Percentiles rank a stretch among this genome's conserved stretches.
Conservation (phyloP, 2,329 filamentous ascomycete species). For the Ceratocystis smalleyi region DNA sequence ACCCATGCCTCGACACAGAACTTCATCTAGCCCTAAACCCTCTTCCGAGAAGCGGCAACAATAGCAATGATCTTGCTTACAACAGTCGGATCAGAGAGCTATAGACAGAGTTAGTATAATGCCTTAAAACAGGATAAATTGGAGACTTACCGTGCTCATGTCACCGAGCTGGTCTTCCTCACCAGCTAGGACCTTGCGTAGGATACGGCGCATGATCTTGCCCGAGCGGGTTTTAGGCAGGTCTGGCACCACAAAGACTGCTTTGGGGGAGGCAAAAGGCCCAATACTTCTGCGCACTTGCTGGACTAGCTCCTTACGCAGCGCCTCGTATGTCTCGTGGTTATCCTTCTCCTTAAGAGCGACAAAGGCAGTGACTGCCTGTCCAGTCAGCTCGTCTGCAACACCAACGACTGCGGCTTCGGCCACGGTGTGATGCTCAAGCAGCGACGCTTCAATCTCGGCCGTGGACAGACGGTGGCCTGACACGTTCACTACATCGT, state of each 20-base stretch:
- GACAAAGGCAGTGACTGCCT: constrained; percentile 95
- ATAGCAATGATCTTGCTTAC: constrained; percentile 77
- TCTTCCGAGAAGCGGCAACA: constrained; percentile 50
- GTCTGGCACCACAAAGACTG: constrained; percentile 78
- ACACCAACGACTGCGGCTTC: constrained; percentile 94
- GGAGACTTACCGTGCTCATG: constrained; percentile 79
- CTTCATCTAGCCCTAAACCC: constrained; percentile 20
- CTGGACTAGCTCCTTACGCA: constrained; percentile 84
- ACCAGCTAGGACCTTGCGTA: constrained; percentile 91
- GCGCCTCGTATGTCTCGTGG: constrained; percentile 51
- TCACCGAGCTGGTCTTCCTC: constrained; percentile 96
- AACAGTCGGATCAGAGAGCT: constrained; percentile 80
- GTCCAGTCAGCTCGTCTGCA: constrained; percentile 82
- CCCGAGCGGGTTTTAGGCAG: constrained; percentile 93
- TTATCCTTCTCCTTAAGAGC: constrained; percentile 80
- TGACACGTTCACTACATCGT: constrained; percentile 96
- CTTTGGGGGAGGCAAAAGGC: constrained; percentile 91
- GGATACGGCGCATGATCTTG: constrained; percentile 96
- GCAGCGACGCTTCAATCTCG: constrained; percentile 91
- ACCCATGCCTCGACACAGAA: background rate
- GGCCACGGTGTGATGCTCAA: constrained; percentile 79
- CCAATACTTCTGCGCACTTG: constrained; percentile 97
- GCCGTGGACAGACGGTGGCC: constrained; percentile 92
- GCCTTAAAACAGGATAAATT: constrained; percentile 55
- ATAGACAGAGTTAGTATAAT: constrained; percentile 12